Evolutionary conservation across 176 grass and related monocot species (phyloP), one percentile per base, ranked within the genome.

Genomic region (Microstegium vimineum): DNA sequence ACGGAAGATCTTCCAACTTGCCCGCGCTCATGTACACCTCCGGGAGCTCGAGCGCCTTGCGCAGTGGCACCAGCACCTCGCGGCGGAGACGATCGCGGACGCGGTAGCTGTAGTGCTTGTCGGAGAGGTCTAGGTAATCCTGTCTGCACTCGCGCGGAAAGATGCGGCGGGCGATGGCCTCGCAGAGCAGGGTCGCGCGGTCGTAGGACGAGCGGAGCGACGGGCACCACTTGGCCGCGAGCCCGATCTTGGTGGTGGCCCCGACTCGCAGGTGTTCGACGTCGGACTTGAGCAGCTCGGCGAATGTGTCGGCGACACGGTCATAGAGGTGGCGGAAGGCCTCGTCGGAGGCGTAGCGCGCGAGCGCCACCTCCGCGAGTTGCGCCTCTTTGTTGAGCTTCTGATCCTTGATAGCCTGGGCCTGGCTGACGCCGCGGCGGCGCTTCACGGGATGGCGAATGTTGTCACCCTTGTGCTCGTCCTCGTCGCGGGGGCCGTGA

Each of bases 191-290:
- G 9, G 77, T 93, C 69, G 81, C 49, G 32, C 66, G 85, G 64
- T 92, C 86, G 23, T 74, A 89, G 45, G 86, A 94, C 57, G 79
- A 84, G 61, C 85, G 80, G 31, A 85, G 82, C 33, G 83, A 84
- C 20, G 86, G 92, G 69, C 92, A 94, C 92, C 89, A 94, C 75
- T 89, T 94, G 68, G 89, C 86, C 22, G 89, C 92, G 59, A 94
- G 86, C 62, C 80, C 84, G 33, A 94, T 75, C 46, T 83, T 69
- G 10, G 7, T 4, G 40, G 23, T 72, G 25, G 46, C 69, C 41
- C 41, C 69, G 41, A 16, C 7, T 26, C 25, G 6, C 25, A 72
- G 69, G 41, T 72, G 69, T 47, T 72, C 69, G 25, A 72, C 25
- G 69, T 72, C 69, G 41, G 69, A 72, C 41, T 47, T 72, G 14